Base-by-base conservation (phyloP, 139 green algal genomes). In the Chlamydomonas eustigma region DNA sequence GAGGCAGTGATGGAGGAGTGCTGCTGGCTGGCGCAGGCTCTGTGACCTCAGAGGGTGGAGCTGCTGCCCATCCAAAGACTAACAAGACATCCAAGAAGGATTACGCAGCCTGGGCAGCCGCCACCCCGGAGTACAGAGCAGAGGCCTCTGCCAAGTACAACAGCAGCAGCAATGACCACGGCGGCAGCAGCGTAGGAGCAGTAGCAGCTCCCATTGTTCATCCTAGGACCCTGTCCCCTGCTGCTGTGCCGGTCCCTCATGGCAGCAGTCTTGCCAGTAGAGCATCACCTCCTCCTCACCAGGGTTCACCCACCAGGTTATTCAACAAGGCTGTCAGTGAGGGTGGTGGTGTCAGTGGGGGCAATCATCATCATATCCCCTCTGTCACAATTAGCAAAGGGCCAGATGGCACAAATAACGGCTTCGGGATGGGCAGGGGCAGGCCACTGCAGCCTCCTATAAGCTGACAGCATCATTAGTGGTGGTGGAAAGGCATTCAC, bases 91-190 rank as follows among this genome's bases (percentile, higher is more conserved):
- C 64, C 22, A 82, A 82, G 39, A 85, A 84, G 36, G 84, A 89
- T 22, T 89, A 89, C 67, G 84, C 80, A 25, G 64, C 73, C 33
- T 89, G 84, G 84, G 84, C 84, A 5, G 80, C 80, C 3, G 84
- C 84, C 0, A 89, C 81, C 24, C 78, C 78, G 2, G 78, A 80
- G 37, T 89, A 81, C 44, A 74, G 84, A 0, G 84, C 84, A 1
- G 80, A 74, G 37, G 52, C 80, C 1, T 37, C 73, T 0, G 77
- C 76, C 2, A 75, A 76, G 80, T 75, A 68, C 4, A 22, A 68
- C n/a, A 4, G 8, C 52, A 31, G 44, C 44, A 18, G 44, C 44
- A 58, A 18, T 18, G 18, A 18, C 18, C 12, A 18, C 18, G 44
- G 44, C 18, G 44, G 44, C 44, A 18, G 12, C 12, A 18, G 12